A percentile compares a stretch with the other conserved stretches of the same genome.
phyloP scores from a whole-genome alignment of 345 rosid genomes.

The Orychophragmus violaceus region DNA sequence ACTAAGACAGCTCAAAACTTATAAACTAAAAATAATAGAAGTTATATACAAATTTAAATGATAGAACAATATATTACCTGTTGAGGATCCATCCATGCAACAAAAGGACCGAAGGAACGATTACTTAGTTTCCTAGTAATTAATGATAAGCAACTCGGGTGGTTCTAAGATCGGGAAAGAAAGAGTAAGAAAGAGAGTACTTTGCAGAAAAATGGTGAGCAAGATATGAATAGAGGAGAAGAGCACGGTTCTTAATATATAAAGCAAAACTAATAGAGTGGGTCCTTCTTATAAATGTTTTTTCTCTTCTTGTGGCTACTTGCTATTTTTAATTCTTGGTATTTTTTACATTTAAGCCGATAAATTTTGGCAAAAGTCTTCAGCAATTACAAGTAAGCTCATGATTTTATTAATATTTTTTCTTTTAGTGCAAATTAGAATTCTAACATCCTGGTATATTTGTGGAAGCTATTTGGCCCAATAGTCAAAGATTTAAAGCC shows the following conservation, averaged over 20 bases:
- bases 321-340: neutral
- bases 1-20: neutral
- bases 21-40: neutral
- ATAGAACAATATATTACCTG: constrained; percentile 36
- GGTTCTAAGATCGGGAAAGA: constrained; percentile 8
- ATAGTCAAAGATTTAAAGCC: too few species aligned
- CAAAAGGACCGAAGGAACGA: constrained; percentile 4
- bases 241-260: constrained; percentile 32
- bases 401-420: neutral
- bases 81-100: constrained; percentile 65
- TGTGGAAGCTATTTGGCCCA: too few species aligned
- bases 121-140: neutral
- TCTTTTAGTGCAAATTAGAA: neutral
- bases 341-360: constrained; percentile 7
- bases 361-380: neutral
- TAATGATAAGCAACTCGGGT: too few species aligned
- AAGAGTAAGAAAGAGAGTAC: constrained; percentile 1
- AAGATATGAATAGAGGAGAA: constrained; percentile 28
- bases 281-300: neutral
- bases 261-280: constrained; percentile 30
- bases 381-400: neutral
- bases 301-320: neutral
- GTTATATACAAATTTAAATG: neutral
- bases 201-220: constrained; percentile 20
- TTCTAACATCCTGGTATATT: too few species aligned